Conservation (phyloP, 352 stramenopile species). For the Globisporangium solare region DNA sequence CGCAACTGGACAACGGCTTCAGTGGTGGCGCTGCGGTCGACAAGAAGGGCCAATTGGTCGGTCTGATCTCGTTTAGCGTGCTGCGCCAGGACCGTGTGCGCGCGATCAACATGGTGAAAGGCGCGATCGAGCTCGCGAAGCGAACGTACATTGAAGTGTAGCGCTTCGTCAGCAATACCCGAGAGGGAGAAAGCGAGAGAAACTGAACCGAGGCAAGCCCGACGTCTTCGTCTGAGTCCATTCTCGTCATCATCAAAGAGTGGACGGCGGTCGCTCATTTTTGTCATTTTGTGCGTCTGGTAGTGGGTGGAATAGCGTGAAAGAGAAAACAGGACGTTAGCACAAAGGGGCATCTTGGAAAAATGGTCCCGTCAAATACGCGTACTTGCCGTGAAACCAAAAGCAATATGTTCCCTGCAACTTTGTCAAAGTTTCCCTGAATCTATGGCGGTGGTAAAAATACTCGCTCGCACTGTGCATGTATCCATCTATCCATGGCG, state of each 20-base stretch:
- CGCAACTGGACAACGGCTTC: conserved; percentile 84
- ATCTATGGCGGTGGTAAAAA: too few species aligned
- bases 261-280: conserved; percentile 7
- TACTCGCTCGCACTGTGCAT: too few species aligned
- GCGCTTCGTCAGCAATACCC: conserved; percentile 10
- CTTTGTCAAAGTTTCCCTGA: too few species aligned
- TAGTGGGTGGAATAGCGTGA: conserved; percentile 11
- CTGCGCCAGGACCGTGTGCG: conserved; percentile 81
- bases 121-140: conserved; percentile 79
- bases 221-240: not conserved
- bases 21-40: conserved; percentile 80
- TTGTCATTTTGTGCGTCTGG: conserved; percentile 15
- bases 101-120: conserved; percentile 88
- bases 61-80: conserved; percentile 84
- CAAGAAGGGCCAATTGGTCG: conserved; percentile 82
- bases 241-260: too few species aligned
- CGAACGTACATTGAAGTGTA: conserved; percentile 67
- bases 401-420: too few species aligned
- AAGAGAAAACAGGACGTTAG: not conserved
- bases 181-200: not conserved
- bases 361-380: too few species aligned
- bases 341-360: too few species aligned
- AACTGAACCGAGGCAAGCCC: conserved; percentile 5
- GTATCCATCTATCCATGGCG: too few species aligned
- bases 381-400: too few species aligned